Base-by-base conservation (phyloP, 805 yeast species). In the Nakazawaea anatomiae region DNA sequence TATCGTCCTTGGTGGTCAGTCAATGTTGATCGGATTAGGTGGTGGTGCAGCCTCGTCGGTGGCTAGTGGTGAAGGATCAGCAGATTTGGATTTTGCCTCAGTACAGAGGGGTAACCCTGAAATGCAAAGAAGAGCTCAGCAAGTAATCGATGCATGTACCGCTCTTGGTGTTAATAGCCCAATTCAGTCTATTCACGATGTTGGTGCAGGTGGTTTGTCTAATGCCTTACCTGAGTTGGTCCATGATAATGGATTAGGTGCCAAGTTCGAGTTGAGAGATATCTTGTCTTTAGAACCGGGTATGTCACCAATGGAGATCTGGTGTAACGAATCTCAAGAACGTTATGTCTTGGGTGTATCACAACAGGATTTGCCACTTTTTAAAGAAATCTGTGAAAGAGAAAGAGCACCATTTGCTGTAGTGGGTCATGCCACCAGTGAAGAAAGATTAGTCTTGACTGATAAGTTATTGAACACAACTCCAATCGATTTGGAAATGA, bases 281-380 rank as follows among this genome's bases (percentile, higher is more conserved):
- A 85, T 94, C 52, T 80, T 96, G 51, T 85, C 90, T 38, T 78
- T 90, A 57, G 99, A 94, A 69, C 96, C 96, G 46, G 96, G 97
- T 52, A 89, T 94, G 97, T 92, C 98, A 5, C 98, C 99, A 51
- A 89, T 94, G 96, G 99, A 94, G 74, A 89, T 94, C 57, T 94
- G 99, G 99, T 94, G 99, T 80, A 92, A 96, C 62, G 99, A 94
- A 72, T 94, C 98, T 2, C 99, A 94, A 73, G 99, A 94, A 70
- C 84, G 99, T 69, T 94, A 91, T 61, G 99, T 94, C 28, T 70
- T 94, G 60, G 98, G 96, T 57, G 96, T 94, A 55, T 78, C 89
- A 12, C 88, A 88, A 50, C 83, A 81, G 54, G 87, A 90, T 64
- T 70, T 92, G 53, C 79, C 79, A 6, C 58, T 73, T 27, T 94